Conservation (phyloP, 148 eudicot genomes). For the Tetragonia tetragonoides region DNA sequence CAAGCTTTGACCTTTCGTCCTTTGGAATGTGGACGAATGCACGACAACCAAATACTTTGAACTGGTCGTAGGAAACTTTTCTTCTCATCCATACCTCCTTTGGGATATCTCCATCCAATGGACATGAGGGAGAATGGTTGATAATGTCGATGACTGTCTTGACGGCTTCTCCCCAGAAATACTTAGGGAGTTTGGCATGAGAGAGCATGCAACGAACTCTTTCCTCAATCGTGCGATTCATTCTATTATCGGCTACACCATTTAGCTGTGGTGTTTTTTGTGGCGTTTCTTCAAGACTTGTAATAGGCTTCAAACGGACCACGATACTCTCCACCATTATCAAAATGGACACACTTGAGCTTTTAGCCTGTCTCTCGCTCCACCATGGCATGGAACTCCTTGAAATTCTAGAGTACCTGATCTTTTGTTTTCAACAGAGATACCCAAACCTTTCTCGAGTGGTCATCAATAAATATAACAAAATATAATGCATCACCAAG, state of each 20-base stretch:
- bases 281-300: background rate
- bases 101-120: no score
- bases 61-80: background rate
- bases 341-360: background rate
- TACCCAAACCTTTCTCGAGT: no score
- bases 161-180: background rate
- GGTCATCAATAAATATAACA: background rate
- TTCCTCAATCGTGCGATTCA: background rate
- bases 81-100: background rate
- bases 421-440: background rate
- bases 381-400: background rate
- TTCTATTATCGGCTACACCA: no score
- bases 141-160: background rate
- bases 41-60: background rate
- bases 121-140: no score
- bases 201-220: background rate
- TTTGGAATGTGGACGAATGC: background rate
- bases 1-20: background rate
- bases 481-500: background rate
- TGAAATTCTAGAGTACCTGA: background rate
- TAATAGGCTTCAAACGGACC: slow-evolving; percentile 4
- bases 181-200: background rate
- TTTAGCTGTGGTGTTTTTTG: background rate
- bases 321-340: background rate
- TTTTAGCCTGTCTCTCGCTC: background rate